Base-by-base conservation (phyloP, 768 basidiomycete genomes). In the Trametes gibbosa region DNA sequence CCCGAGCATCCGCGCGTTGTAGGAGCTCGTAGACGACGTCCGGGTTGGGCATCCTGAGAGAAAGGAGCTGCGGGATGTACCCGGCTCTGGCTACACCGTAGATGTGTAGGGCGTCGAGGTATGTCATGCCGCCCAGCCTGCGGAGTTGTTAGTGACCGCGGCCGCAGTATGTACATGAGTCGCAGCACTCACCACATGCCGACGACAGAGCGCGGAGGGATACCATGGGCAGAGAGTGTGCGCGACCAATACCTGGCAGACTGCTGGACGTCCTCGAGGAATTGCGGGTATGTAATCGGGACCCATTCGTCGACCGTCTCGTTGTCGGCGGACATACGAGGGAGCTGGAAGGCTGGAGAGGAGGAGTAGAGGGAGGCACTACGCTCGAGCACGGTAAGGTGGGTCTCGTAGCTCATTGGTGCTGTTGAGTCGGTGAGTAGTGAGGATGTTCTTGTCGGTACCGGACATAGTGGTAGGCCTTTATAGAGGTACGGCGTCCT, bases 71-170 rank as follows among this genome's bases (percentile, higher is more conserved):
- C 6, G 89, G 88, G 61, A 87, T 74, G 69, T 82, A 89, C 3
- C 86, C 87, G 3, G 87, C 88, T 66, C 87, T 78, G 8, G 86
- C 86, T 55, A 90, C 72, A 45, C 84, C 86, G 69, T 87, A 89
- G 63, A 90, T 84, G 61, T 86, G 84, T 40, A 90, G 74, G 35
- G 85, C 80, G 69, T 90, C 87, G 42, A 73, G 69, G 68, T 89
- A 89, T 10, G 82, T 77, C 74, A 86, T 84, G 6, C 88, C 89
- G 34, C 83, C 77, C 39, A 90, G 75, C 88, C 89, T 90, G 42
- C 3, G 66, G 45, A 42, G 14, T 35, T 13, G 23, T 61, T 27
- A 61, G 58, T 45, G 17, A 19, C 14, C 35, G 27, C 32, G 8
- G 45, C 21, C 34, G 27, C 49, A 49, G 17, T 50, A 48, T 27